Evolutionary conservation across 441 rosid genomes (phyloP).

Genomic region (Dalechampia spathulata): DNA sequence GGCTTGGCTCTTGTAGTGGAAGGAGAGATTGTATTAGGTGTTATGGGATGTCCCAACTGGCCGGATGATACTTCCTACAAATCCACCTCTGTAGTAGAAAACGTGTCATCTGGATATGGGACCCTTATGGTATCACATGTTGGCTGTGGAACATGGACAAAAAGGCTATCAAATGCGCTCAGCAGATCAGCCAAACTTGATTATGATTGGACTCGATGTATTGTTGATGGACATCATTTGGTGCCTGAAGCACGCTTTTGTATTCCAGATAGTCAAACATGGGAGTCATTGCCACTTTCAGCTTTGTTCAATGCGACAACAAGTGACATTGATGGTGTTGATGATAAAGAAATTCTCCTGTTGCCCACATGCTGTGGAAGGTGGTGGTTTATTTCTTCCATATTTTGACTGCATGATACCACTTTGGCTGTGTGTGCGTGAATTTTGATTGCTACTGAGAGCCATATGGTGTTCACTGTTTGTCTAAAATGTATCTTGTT

Average conservation of each 20-base stretch:
- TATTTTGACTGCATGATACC: not conserved
- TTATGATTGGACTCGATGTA: slow-evolving; percentile 59
- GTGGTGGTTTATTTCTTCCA: slow-evolving; percentile 20
- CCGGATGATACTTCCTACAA: slow-evolving; percentile 21
- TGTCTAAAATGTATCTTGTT: not conserved
- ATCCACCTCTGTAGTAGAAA: slow-evolving; percentile 22
- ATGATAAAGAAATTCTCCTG: slow-evolving; percentile 48
- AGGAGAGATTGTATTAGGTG: slow-evolving; percentile 68
- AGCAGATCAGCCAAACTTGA: slow-evolving; percentile 24
- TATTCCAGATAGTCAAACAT: slow-evolving; percentile 68
- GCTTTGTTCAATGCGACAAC: slow-evolving; percentile 33
- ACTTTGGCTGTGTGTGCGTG: not conserved
- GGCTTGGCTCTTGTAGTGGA: slow-evolving; percentile 84
- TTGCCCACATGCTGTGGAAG: slow-evolving; percentile 69
- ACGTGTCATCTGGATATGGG: slow-evolving; percentile 28
- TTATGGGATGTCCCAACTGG: slow-evolving; percentile 96
- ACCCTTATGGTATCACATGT: slow-evolving; percentile 59
- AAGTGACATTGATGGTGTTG: slow-evolving; percentile 27
- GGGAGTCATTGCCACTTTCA: slow-evolving; percentile 74
- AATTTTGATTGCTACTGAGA: not conserved
- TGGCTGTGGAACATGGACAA: slow-evolving; percentile 85
- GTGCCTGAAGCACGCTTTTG: slow-evolving; percentile 61
- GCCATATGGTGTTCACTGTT: not conserved
- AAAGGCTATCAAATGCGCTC: slow-evolving; percentile 22
- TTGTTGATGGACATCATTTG: slow-evolving; percentile 45